Conservation (phyloP, 2,329 filamentous ascomycete species). For the Aureobasidium namibiae region DNA sequence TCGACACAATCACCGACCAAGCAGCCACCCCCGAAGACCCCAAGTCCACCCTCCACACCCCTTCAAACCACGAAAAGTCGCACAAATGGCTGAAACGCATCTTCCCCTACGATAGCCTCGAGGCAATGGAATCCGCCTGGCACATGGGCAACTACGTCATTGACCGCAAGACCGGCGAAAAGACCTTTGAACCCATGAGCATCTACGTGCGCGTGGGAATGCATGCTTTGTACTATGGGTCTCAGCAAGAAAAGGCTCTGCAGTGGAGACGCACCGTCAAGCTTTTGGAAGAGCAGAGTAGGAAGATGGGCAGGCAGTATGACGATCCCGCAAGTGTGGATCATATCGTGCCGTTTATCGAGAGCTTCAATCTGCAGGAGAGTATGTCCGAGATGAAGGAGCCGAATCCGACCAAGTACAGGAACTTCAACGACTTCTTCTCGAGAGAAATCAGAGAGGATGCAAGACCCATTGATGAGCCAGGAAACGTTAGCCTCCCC, state of each 20-base stretch:
- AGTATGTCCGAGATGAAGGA: conserved; percentile 28
- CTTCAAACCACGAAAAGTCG: conserved; percentile 16
- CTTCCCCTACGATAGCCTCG: conserved; percentile 19
- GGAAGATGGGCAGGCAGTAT: conserved; percentile 35
- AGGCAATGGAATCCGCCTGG: conserved; percentile 28
- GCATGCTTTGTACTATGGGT: conserved; percentile 37
- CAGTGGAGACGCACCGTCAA: conserved; percentile 28
- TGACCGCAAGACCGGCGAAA: conserved; percentile 32
- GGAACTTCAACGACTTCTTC: conserved; percentile 38
- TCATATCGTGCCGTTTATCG: conserved; percentile 35
- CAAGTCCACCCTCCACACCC: conserved; percentile 21
- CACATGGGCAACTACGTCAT: conserved; percentile 39
- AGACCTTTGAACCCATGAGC: conserved; percentile 35
- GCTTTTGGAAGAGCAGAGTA: conserved; percentile 30
- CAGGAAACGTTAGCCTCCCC: conserved; percentile 21
- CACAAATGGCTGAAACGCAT: conserved; percentile 15
- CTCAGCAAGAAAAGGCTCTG: conserved; percentile 30
- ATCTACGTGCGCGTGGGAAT: conserved; percentile 36
- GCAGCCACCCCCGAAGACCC: conserved; percentile 20
- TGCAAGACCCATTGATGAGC: conserved; percentile 31
- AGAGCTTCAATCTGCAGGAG: conserved; percentile 29
- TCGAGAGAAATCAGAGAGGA: conserved; percentile 29
- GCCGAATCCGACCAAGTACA: conserved; percentile 31
- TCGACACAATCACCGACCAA: conserved; percentile 20
- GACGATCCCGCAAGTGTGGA: conserved; percentile 28